phyloP scores from a whole-genome alignment of 306 rosid genomes.

The Prosopis cineraria region DNA sequence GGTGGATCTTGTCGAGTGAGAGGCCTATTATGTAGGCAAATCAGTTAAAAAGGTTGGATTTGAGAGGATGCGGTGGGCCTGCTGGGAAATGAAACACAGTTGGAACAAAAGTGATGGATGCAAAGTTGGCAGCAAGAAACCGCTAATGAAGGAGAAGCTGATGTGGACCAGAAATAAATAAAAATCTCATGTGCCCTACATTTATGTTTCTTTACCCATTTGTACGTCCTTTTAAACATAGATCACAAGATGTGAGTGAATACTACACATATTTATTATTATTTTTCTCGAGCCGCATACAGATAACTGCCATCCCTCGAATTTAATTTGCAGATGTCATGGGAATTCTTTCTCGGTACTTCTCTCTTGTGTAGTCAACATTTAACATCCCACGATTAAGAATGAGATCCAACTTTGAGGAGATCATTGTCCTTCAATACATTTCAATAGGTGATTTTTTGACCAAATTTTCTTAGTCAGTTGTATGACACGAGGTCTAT shows the following conservation, averaged over 20 bases:
- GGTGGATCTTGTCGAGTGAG: not conserved
- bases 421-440: not conserved
- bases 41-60: conserved; percentile 21
- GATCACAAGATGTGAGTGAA: conserved; percentile 5
- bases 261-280: not conserved
- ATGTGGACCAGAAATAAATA: conserved; percentile 8
- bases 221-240: not conserved
- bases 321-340: not conserved
- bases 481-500: not conserved
- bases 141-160: conserved; percentile 53
- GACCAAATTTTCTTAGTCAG: not conserved
- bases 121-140: conserved; percentile 41
- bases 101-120: conserved; percentile 29
- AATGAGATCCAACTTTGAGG: not conserved
- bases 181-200: conserved; percentile 3
- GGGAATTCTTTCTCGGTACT: not conserved
- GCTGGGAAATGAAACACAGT: conserved; percentile 36
- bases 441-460: not conserved
- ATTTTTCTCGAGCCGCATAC: not conserved
- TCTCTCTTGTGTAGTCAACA: not conserved
- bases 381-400: not conserved
- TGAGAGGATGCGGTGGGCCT: conserved; percentile 34
- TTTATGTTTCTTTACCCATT: not conserved
- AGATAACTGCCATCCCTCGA: not conserved
- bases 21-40: conserved; percentile 16